Base-by-base conservation (phyloP, 805 yeast species). In the Pichia phayaonensis region DNA sequence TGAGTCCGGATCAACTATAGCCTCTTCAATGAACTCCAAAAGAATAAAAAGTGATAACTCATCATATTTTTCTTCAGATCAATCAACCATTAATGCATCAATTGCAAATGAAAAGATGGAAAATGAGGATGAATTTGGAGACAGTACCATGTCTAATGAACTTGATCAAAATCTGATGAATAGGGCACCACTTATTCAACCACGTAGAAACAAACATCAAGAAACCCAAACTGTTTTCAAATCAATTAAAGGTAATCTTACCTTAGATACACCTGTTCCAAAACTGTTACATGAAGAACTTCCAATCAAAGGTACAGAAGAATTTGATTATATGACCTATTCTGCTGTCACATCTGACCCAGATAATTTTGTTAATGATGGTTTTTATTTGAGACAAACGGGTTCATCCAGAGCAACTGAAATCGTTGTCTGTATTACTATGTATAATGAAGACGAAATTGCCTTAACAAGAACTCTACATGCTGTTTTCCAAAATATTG, bases 331-430 rank as follows among this genome's bases (percentile, higher is more conserved):
- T 68, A 90, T 94, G 97, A 83, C 97, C 57, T 94, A 94, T 67
- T 88, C 98, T 0, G 99, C 99, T 0, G 90, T 96, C 62, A 94
- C 99, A 1, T 76, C 95, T 1, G 90, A 86, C 50, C 96, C 99
- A 2, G 94, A 90, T 67, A 84, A 86, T 36, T 94, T 87, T 63
- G 79, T 80, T 18, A 74, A 72, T 4, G 80, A 79, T 45, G 98
- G 98, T 0, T 94, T 90, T 68, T 83, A 90, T 2, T 71, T 94
- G 46, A 78, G 99, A 59, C 86, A 95, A 10, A 84, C 88, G 8
- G 92, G 88, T 56, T 78, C 81, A 63, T 88, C 86, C 57, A 81
- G 99, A 64, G 97, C 90, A 61, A 92, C 94, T 27, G 98, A 95
- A 69, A 72, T 94, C 39, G 90, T 86, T 43, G 79, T 94, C 47